Evolutionary conservation across 805 yeast genomes (phyloP), one percentile per base, ranked within the genome.

Genomic region (Ogataea nakhonphanomensis): DNA sequence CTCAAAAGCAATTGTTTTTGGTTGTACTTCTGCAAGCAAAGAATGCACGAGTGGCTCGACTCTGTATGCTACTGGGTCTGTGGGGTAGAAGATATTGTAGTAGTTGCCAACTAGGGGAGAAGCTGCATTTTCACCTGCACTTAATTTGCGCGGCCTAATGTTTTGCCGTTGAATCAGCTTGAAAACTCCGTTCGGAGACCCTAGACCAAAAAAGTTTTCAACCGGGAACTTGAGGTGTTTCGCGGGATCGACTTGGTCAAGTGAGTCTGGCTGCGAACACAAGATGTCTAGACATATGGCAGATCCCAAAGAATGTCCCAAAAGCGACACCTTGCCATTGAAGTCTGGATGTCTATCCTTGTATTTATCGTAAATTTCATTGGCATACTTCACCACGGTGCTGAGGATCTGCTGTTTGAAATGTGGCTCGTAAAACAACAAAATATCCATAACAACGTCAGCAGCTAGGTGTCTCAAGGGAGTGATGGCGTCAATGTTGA

Each of bases 251-350:
- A 47, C 31, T 2, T 60, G 51, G 10, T 12, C 12, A 1, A 14
- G n/a, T 8, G 33, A 26, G 41, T 64, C 64, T 1, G 67, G 70
- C 49, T 78, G 83, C 12, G 64, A 56, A 8, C 80, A 64, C 22
- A 90, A 61, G 23, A 91, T 68, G 60, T 91, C 97, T 47, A 88
- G 81, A 1, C 81, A 69, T 25, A 91, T 84, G 0, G 91, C 84
- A 3, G 95, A 83, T 0, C 99, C 99, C 25, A 91, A 66, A 0
- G 98, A 91, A 60, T 91, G 99, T 1, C 96, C 98, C 44, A 89
- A 66, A 2, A 91, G 61, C 50, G 91, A 89, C 1, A 91, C 80
- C 48, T 81, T 76, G 0, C 96, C 96, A n/a, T 78, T 67, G 60
- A 85, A 86, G 13, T 70, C 62, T 0, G 95, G 95, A 48, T 90